Evolutionary conservation across 305 asterid genomes (phyloP).

Genomic region (Fraxinus floribunda): DNA sequence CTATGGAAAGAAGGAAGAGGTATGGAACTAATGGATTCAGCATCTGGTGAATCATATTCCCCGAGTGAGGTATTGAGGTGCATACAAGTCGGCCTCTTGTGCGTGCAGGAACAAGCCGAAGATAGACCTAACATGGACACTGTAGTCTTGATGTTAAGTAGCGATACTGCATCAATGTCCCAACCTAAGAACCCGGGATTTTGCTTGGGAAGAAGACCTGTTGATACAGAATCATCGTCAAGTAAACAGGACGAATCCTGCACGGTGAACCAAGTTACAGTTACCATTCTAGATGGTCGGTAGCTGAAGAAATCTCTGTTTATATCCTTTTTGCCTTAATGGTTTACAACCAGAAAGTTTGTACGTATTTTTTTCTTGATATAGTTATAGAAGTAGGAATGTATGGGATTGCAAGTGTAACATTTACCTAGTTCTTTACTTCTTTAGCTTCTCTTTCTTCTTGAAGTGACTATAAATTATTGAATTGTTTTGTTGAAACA

Average conservation of each 20-base stretch:
- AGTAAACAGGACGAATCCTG: conserved; percentile 57
- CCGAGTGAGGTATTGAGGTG: conserved; percentile 62
- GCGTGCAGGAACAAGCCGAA: conserved; percentile 87
- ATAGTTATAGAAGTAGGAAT: conserved; percentile 15
- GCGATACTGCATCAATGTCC: conserved; percentile 53
- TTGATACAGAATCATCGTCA: conserved; percentile 54
- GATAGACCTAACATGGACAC: conserved; percentile 84
- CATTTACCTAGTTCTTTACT: background rate
- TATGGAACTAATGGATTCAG: conserved; percentile 57
- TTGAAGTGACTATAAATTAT: background rate
- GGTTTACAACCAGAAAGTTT: conserved; percentile 8
- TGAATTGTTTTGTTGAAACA: background rate
- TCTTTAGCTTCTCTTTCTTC: conserved; percentile 1
- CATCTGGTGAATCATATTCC: conserved; percentile 40
- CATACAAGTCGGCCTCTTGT: conserved; percentile 76
- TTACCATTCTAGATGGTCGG: conserved; percentile 69
- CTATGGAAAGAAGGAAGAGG: conserved; percentile 69
- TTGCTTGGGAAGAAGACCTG: conserved; percentile 61
- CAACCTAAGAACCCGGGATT: conserved; percentile 85
- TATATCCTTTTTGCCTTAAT: background rate
- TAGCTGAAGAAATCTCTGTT: conserved; percentile 33
- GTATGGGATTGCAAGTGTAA: conserved; percentile 6
- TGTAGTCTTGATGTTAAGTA: conserved; percentile 68
- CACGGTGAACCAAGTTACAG: conserved; percentile 71
- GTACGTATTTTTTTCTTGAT: conserved; percentile 20